Evolutionary conservation across 2,329 filamentous ascomycete genomes (phyloP).

Genomic region (Aspergillus neoniger): DNA sequence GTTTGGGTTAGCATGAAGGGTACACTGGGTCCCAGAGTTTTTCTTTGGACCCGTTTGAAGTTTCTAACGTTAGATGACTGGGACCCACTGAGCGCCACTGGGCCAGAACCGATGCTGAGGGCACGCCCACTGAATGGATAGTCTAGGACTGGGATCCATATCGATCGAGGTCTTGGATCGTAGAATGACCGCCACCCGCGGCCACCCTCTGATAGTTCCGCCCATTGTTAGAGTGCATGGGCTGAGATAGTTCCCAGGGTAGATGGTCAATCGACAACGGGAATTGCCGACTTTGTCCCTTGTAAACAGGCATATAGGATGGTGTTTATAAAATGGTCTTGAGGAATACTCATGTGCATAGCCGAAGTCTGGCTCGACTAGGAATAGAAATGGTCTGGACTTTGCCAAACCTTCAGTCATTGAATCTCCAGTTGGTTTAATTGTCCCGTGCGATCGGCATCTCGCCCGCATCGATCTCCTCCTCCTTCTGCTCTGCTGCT

Average conservation of each 20-base stretch:
- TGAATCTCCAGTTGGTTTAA: conserved; percentile 5
- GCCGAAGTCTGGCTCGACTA: neutral
- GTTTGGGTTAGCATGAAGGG: conserved; percentile 1
- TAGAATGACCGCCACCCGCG: neutral
- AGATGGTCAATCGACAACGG: neutral
- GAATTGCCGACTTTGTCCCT: no score
- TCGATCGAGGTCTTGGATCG: neutral
- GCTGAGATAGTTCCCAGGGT: neutral
- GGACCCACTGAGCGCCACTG: neutral
- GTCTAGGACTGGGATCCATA: neutral
- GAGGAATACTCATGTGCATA: no score
- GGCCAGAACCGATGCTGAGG: conserved; percentile 2
- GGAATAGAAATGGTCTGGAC: neutral
- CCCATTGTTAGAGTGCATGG: no score
- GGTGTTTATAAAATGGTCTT: no score
- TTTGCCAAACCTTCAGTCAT: neutral
- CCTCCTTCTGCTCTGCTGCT: neutral
- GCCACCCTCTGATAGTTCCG: neutral
- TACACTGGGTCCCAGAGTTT: conserved; percentile 1
- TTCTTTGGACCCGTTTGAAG: conserved; percentile 3
- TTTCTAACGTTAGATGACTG: conserved; percentile 3
- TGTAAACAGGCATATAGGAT: no score
- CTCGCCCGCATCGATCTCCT: conserved; percentile 9
- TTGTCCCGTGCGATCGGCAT: conserved; percentile 15
- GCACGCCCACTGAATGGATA: neutral